A percentile compares a stretch with the other conserved stretches of the same genome.
Conservation (phyloP, 2,329 filamentous ascomycete genomes). For the Fusarium torulosum region DNA sequence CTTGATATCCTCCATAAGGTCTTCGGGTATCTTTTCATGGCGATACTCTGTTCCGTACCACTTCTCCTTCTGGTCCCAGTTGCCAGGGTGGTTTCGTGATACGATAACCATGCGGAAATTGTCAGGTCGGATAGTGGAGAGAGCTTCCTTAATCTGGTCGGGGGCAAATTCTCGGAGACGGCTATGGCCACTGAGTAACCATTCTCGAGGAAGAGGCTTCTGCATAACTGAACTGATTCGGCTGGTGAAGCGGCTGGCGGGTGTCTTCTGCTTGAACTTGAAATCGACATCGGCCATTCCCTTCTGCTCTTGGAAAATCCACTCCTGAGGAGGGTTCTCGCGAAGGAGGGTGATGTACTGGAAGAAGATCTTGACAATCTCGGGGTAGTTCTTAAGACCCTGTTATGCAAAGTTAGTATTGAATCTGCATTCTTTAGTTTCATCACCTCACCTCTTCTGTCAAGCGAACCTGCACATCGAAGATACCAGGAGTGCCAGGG, state of each 20-base stretch:
- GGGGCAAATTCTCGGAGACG: slow-evolving; percentile 85
- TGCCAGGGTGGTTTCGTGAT: slow-evolving; percentile 84
- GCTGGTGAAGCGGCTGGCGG: slow-evolving; percentile 90
- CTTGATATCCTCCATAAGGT: slow-evolving; percentile 79
- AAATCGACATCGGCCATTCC: slow-evolving; percentile 93
- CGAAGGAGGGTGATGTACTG: slow-evolving; percentile 91
- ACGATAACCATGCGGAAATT: slow-evolving; percentile 90
- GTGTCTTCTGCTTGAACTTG: slow-evolving; percentile 92
- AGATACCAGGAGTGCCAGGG: slow-evolving; percentile 80
- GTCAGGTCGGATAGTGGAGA: slow-evolving; percentile 83
- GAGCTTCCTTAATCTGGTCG: slow-evolving; percentile 77
- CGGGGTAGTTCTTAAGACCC: slow-evolving; percentile 82
- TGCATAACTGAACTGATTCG: slow-evolving; percentile 90
- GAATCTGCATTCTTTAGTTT: background rate
- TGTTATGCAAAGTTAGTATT: slow-evolving; percentile 45
- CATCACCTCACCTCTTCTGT: slow-evolving; percentile 76
- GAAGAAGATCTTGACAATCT: slow-evolving; percentile 87
- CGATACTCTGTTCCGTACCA: slow-evolving; percentile 99
- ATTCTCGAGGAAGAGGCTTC: slow-evolving; percentile 85
- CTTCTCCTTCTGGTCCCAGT: slow-evolving; percentile 89
- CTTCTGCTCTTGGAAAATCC: slow-evolving; percentile 95
- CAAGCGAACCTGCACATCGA: slow-evolving; percentile 81
- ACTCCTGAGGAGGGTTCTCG: slow-evolving; percentile 84
- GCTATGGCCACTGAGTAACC: slow-evolving; percentile 84
- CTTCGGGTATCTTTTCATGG: slow-evolving; percentile 80